Evolutionary conservation across 345 rosid species (phyloP).

Genomic region (Draba incana): DNA sequence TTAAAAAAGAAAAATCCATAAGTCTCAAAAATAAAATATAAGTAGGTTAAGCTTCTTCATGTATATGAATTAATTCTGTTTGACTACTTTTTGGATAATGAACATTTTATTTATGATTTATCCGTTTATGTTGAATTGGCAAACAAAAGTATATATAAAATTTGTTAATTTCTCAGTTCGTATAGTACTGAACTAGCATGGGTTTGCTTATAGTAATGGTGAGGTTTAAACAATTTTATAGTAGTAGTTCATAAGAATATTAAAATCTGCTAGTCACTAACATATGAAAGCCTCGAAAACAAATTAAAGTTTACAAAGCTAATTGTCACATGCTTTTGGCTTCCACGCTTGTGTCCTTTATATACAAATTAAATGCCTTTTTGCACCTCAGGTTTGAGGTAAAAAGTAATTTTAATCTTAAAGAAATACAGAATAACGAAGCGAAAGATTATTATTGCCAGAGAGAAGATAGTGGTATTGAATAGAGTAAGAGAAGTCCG

Average conservation of each 20-base stretch:
- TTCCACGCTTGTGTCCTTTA: constrained; percentile 35
- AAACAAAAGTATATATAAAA: not conserved
- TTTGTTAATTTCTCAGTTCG: not conserved
- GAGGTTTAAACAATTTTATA: not conserved
- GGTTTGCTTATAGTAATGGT: not conserved
- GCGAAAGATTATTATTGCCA: not conserved
- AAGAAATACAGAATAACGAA: not conserved
- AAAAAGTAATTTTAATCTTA: not conserved
- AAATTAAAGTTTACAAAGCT: not conserved
- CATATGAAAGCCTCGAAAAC: not conserved
- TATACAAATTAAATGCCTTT: constrained; percentile 2
- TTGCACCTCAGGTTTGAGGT: constrained; percentile 16
- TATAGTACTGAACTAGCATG: not conserved
- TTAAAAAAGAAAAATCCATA: not conserved
- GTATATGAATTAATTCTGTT: not conserved
- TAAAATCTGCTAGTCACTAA: not conserved
- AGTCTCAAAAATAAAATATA: not conserved
- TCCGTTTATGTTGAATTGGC: not conserved
- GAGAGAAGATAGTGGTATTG: not conserved
- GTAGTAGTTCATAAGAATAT: not conserved
- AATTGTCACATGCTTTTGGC: constrained; percentile 32
- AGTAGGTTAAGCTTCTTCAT: not conserved
- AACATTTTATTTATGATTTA: not conserved
- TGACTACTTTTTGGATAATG: not conserved
- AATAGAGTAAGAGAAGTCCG: constrained; percentile 35